Evolutionary conservation across 2,329 filamentous ascomycete species (phyloP).

Genomic region (Eutypella sp.): DNA sequence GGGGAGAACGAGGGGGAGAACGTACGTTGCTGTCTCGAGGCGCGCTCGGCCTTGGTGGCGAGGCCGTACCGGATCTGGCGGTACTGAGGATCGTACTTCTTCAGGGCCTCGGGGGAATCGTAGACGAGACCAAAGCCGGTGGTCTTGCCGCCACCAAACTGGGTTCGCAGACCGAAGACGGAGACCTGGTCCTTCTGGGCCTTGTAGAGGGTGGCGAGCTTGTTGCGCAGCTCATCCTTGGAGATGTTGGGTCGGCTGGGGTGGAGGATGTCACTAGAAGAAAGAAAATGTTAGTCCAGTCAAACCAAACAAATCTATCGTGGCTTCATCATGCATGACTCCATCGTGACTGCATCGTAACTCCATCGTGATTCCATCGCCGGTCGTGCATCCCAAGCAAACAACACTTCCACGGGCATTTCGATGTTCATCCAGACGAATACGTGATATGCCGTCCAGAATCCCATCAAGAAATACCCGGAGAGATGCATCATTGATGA

Average conservation of each 20-base stretch:
- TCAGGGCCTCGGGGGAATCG: slow-evolving; percentile 96
- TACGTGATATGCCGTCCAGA: too few relatives aligned
- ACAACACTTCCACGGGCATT: too few relatives aligned
- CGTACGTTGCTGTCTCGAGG: slow-evolving; percentile 98
- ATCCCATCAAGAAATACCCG: too few relatives aligned
- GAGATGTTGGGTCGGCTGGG: slow-evolving; percentile 97
- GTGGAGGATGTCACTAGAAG: slow-evolving; percentile 92
- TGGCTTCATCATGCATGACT: too few relatives aligned
- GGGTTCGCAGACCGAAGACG: slow-evolving; percentile 97
- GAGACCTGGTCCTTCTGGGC: slow-evolving; percentile 94
- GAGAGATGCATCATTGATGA: too few relatives aligned
- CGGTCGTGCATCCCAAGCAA: too few relatives aligned
- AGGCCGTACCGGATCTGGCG: slow-evolving; percentile 90
- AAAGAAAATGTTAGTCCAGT: slow-evolving; percentile 6
- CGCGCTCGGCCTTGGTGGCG: slow-evolving; percentile 92
- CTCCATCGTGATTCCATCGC: too few relatives aligned
- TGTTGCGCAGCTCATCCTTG: slow-evolving; percentile 96
- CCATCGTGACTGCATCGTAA: too few relatives aligned
- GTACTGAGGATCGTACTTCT: slow-evolving; percentile 99
- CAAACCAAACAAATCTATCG: too few relatives aligned
- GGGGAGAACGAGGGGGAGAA: slow-evolving; percentile 30
- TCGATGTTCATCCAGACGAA: too few relatives aligned
- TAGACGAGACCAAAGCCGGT: slow-evolving; percentile 98
- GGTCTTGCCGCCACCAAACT: slow-evolving; percentile 99
- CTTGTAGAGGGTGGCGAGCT: slow-evolving; percentile 96